Base-by-base conservation (phyloP, 768 basidiomycete genomes). In the Amanita exitialis region DNA sequence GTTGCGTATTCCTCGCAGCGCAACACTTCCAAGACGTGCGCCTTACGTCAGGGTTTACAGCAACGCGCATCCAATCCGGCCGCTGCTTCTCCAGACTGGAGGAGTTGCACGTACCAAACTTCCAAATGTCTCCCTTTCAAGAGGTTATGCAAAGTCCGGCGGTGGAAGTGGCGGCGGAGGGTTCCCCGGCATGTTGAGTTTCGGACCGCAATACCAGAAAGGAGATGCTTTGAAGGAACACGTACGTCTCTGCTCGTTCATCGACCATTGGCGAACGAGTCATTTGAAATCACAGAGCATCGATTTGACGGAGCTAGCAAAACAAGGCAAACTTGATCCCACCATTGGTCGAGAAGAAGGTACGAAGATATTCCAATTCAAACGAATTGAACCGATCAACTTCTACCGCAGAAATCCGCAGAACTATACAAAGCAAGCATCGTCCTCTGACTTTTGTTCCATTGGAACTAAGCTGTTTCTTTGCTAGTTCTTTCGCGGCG, bases 321-420 rank as follows among this genome's bases (percentile, higher is more conserved):
- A 72, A 56, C 71, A 83, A 30, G 92, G 93, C 25, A 92, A 93
- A 62, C 70, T 95, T 2, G 92, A 96, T 64, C 92, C 92, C 0
- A 83, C 81, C 5, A 96, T 96, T 64, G 92, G 92, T 3, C 69
- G 90, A 60, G 90, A 91, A 54, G 88, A 91, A 69, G 88, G 87
- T 77, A 54, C 2, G 35, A 18, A 2, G 34, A 27, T 16, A 1
- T 34, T 28, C 34, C 7, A 9, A 2, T 6, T 10, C 10, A 18
- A 13, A 13, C 13, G 54, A 53, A 18, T 20, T 27, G 6, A 41
- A 9, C 23, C 34, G 20, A 1, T 10, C 20, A 36, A 51, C 2
- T 34, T 4, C 34, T 47, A 2, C 15, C 13, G 18, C 53, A 76
- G 91, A 95, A 68, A 95, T 95, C 54, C 78, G 90, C 7, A 73